Percentiles rank a stretch among this genome's conserved stretches.
Conservation (phyloP, 306 rosid genomes). For the Fragaria nilgerrensis region DNA sequence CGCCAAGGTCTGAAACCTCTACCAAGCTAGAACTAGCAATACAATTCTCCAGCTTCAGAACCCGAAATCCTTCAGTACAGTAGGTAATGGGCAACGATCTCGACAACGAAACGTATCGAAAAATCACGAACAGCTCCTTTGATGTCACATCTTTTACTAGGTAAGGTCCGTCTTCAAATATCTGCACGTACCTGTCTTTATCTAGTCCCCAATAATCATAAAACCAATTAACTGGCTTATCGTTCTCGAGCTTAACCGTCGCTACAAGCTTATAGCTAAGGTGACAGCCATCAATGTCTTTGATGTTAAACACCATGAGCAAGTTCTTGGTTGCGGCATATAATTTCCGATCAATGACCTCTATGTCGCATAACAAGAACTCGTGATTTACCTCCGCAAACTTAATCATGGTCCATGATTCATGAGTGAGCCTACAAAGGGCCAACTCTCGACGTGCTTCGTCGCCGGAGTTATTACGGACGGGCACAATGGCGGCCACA, state of each 20-base stretch:
- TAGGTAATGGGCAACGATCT: background rate
- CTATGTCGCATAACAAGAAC: background rate
- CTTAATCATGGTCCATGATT: background rate
- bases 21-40: background rate
- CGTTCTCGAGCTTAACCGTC: background rate
- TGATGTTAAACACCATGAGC: background rate
- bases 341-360: background rate
- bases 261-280: background rate
- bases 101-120: background rate
- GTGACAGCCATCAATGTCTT: background rate
- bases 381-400: background rate
- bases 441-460: background rate
- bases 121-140: background rate
- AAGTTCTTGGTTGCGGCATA: background rate
- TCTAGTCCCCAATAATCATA: background rate
- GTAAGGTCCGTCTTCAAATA: background rate
- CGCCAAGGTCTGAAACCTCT: background rate
- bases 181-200: background rate
- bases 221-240: background rate
- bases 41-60: slow-evolving; percentile 6
- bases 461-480: too few relatives aligned
- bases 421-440: background rate
- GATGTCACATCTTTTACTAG: slow-evolving; percentile 1
- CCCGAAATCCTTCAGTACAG: background rate
- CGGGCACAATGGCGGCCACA: background rate